phyloP scores from a whole-genome alignment of 225 moss, liverwort and hornwort genomes.

The Sphagnum tenellum region DNA sequence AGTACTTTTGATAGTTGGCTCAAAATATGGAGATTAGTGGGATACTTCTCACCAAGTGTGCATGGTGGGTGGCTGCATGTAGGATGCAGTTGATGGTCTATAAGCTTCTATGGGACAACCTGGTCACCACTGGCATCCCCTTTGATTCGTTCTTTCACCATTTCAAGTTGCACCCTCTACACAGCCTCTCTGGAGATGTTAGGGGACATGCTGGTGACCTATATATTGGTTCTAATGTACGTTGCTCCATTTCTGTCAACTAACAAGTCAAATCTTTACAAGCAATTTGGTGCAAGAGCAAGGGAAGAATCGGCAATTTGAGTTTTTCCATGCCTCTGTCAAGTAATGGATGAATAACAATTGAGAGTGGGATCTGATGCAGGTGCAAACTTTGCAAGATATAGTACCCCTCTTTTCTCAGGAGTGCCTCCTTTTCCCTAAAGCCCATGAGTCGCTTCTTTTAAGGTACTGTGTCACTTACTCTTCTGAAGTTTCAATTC shows the following conservation, averaged over 20 bases:
- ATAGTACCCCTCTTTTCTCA: slow-evolving; percentile 40
- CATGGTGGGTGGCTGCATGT: slow-evolving; percentile 6
- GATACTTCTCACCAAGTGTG: too few relatives aligned
- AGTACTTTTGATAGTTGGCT: too few relatives aligned
- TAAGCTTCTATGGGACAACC: slow-evolving; percentile 79
- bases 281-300: not conserved
- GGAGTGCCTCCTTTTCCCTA: slow-evolving; percentile 45
- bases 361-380: not conserved
- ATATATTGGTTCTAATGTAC: slow-evolving; percentile 49
- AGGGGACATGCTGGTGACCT: slow-evolving; percentile 51
- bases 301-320: not conserved
- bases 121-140: slow-evolving; percentile 57
- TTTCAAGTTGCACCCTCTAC: slow-evolving; percentile 63
- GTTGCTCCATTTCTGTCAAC: not conserved
- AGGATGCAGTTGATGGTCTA: slow-evolving; percentile 99
- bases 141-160: slow-evolving; percentile 60
- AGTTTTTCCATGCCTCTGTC: not conserved
- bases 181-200: slow-evolving; percentile 67
- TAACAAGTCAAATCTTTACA: not conserved
- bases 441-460: slow-evolving; percentile 62
- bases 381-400: slow-evolving; percentile 63
- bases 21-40: too few relatives aligned
- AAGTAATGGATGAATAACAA: not conserved
- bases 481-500: not conserved
- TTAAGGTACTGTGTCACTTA: slow-evolving; percentile 39